phyloP scores from a whole-genome alignment of 495 filamentous ascomycete genomes.

The Tuber melanosporum region DNA sequence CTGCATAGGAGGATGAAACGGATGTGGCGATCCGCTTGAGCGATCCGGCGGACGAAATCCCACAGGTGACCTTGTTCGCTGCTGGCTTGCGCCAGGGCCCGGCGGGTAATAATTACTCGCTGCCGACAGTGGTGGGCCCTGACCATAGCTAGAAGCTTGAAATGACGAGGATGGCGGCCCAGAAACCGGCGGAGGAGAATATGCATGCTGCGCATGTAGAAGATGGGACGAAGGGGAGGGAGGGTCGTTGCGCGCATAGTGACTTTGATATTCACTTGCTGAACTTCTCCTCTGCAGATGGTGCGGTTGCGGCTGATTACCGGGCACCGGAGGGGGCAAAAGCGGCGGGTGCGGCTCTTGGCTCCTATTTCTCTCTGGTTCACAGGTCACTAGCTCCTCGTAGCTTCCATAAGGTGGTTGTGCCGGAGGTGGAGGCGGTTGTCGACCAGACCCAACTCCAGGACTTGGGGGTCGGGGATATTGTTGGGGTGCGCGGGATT shows the following conservation, averaged over 20 bases:
- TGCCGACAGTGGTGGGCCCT: slow-evolving; percentile 34
- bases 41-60: slow-evolving; percentile 38
- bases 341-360: slow-evolving; percentile 45
- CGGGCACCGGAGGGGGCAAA: slow-evolving; percentile 45
- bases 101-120: slow-evolving; percentile 41
- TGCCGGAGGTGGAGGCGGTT: slow-evolving; percentile 20
- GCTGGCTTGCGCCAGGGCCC: slow-evolving; percentile 31
- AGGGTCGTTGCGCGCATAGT: slow-evolving; percentile 34
- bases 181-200: slow-evolving; percentile 38
- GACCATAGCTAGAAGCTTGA: slow-evolving; percentile 29
- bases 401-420: slow-evolving; percentile 21
- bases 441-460: slow-evolving; percentile 38
- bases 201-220: slow-evolving; percentile 37
- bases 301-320: slow-evolving; percentile 39
- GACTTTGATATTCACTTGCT: slow-evolving; percentile 35
- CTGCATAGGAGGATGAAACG: slow-evolving; percentile 41
- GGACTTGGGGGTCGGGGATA: slow-evolving; percentile 33
- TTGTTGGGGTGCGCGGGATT: slow-evolving; percentile 35
- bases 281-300: slow-evolving; percentile 39
- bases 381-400: slow-evolving; percentile 29
- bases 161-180: slow-evolving; percentile 35
- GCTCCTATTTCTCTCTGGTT: slow-evolving; percentile 27
- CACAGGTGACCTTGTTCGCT: slow-evolving; percentile 39
- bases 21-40: slow-evolving; percentile 37
- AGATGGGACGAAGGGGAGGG: slow-evolving; percentile 44